Evolutionary conservation across 371 early-diverging fungal genomes (phyloP).

Genomic region (Apophysomyces sp.): DNA sequence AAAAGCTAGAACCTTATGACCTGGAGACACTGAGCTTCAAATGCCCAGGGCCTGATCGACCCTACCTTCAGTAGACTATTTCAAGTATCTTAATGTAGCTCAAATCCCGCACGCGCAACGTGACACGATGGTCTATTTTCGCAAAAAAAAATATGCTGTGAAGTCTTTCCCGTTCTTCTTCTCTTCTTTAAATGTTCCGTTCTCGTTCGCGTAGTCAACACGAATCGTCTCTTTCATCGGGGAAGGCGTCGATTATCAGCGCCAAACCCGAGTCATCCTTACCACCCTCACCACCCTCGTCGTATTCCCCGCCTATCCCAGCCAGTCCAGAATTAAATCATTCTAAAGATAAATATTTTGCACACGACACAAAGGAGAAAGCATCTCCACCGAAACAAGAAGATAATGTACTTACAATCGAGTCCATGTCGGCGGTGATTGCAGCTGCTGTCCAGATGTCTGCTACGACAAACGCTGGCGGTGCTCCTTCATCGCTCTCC

Average conservation of each 20-base stretch:
- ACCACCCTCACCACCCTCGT: background rate
- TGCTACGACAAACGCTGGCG: slow-evolving; percentile 10
- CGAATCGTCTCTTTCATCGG: slow-evolving; percentile 28
- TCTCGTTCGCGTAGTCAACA: slow-evolving; percentile 4
- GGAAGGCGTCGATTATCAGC: slow-evolving; percentile 35
- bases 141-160: background rate
- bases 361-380: slow-evolving; percentile 6
- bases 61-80: slow-evolving; percentile 46
- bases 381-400: background rate
- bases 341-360: background rate
- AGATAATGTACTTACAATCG: slow-evolving; percentile 27
- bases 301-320: background rate
- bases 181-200: slow-evolving; percentile 7
- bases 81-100: background rate
- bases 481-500: slow-evolving; percentile 35
- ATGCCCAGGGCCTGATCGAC: slow-evolving; percentile 53
- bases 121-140: slow-evolving; percentile 1
- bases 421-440: slow-evolving; percentile 48
- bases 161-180: background rate
- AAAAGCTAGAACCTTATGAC: slow-evolving; percentile 36
- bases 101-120: slow-evolving; percentile 4
- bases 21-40: slow-evolving; percentile 33
- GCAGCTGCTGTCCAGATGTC: slow-evolving; percentile 50
- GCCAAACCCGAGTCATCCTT: background rate
- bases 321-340: background rate